Base-by-base conservation (phyloP, 108 stramenopile species). In the Epithemia pelagica region DNA sequence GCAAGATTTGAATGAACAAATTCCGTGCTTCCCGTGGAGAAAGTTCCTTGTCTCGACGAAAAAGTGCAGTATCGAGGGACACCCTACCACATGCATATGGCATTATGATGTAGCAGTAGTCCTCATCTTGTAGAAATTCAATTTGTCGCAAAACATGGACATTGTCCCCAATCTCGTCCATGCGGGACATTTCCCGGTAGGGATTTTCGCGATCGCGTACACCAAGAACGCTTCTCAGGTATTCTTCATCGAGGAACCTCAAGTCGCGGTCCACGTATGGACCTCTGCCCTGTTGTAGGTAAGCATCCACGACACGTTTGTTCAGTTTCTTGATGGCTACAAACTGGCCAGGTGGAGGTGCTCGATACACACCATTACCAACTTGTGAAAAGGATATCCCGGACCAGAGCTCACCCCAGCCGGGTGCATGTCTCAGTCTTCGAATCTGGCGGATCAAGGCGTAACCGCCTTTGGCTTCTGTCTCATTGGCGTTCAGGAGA, bases 21-120 rank as follows among this genome's bases (percentile, higher is more conserved):
- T 54, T 57, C 28, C 52, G 51, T 2, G 54, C 54, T 20, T 51
- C 46, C 19, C 28, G 24, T 3, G 52, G 54, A 54, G 23, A 23
- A 25, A 66, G 23, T n/a, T 23, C 27, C 54, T 55, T 33, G 1
- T 24, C 24, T 32, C 22, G 24, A 19, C 37, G 15, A 21, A 33
- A 63, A 10, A 46, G 15, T 10, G 37, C 37, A 46, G 54, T 30
- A 32, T 68, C 1, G 28, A 66, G 53, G n/a, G 65, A 52, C 5
- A 37, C 54, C 21, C n/a, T 22, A 2, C 22, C 54, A 25, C 65
- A 66, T 20, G 65, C 65, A 27, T 56, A 52, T 20, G 85, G 83
- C 74, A 77, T 82, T 55, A 92, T 64, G 52, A 73, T 80, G 70
- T 89, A 92, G 15, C 89, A 52, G 62, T 73, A 79, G n/a, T 70